Base-by-base conservation (phyloP, 2,329 filamentous ascomycete species). In the Arthrobotrys sphaeroides region DNA sequence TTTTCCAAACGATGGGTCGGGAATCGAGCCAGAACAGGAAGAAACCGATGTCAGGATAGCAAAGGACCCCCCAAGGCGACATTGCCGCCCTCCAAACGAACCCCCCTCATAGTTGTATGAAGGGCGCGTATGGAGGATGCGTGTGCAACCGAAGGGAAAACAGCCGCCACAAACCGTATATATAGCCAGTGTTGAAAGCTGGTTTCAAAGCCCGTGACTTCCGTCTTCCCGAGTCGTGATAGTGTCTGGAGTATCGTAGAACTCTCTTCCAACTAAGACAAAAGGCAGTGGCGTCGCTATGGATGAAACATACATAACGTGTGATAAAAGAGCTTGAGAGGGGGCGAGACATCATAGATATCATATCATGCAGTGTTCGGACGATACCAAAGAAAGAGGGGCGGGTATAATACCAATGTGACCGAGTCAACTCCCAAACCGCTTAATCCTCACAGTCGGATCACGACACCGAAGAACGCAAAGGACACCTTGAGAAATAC, bases 361-460 rank as follows among this genome's bases (percentile, higher is more conserved):
- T 65, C 47, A 69, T 59, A 42, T 60, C 64, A 69, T 75, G 72
- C 64, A 69, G 66, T 68, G 72, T 69, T 69, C 72, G 72, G 72
- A 75, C 51, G 72, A 65, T 59, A 69, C 55, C 64, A 68, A 74
- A 68, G 72, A 55, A 69, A 53, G 47, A 68, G 70, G 53, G 62
- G 70, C 57, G 70, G 70, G 64, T 75, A 75, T 75, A 69, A 59
- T 75, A 75, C 72, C 72, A 65, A 75, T 65, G 55, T 65, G 59
- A 60, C 55, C 70, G 40, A 67, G 62, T 67, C 43, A 68, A 53
- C 42, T 38, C 62, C 60, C 47, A 22, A n/a, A 57, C 36, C 49
- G 22, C 51, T 62, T 36, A n/a, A n/a, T 18, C 38, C 55, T 68
- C 70, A 66, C 47, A 43, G 43, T 53, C 55, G 45, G 68, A 59